These are phyloP conservation scores for Cystobasidiopsis lactophilus DNA, from an alignment of 768 basidiomycete species.

Conservation along the genomic window DNA sequence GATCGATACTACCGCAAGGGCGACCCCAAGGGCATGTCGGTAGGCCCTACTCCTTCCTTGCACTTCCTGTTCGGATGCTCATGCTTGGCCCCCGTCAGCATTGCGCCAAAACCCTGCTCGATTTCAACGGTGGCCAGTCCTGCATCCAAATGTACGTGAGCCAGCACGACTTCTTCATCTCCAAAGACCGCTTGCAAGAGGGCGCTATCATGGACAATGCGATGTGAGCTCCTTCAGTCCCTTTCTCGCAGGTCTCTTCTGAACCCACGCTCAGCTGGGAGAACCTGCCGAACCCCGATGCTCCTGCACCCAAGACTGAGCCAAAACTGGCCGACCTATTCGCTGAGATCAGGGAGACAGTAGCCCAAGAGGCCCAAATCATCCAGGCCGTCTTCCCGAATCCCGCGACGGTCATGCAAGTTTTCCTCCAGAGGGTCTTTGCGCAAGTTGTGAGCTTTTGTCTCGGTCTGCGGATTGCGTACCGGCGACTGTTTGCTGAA, in stretches of 20 bases:
- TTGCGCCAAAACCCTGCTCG: constrained; percentile 83
- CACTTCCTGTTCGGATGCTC: neutral
- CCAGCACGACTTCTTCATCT: constrained; percentile 97
- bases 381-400: constrained; percentile 97
- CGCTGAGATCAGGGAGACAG: constrained; percentile 66
- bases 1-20: constrained; percentile 89
- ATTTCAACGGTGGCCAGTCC: constrained; percentile 91
- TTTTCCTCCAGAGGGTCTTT: constrained; percentile 89
- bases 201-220: constrained; percentile 30
- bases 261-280: constrained; percentile 42
- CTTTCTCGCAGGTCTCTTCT: no score
- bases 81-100: constrained; percentile 39
- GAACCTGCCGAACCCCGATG: constrained; percentile 53
- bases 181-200: constrained; percentile 47
- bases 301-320: constrained; percentile 52
- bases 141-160: constrained; percentile 98
- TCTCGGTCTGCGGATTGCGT: neutral
- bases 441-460: constrained; percentile 35
- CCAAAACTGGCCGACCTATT: constrained; percentile 58
- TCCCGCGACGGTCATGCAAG: constrained; percentile 88
- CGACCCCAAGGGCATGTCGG: constrained; percentile 99
- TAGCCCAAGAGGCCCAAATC: constrained; percentile 88
- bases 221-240: constrained; percentile 10
- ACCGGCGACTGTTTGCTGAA: no score
- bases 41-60: constrained; percentile 22